phyloP scores from a whole-genome alignment of 139 green algal genomes.

The Volvox africanus region DNA sequence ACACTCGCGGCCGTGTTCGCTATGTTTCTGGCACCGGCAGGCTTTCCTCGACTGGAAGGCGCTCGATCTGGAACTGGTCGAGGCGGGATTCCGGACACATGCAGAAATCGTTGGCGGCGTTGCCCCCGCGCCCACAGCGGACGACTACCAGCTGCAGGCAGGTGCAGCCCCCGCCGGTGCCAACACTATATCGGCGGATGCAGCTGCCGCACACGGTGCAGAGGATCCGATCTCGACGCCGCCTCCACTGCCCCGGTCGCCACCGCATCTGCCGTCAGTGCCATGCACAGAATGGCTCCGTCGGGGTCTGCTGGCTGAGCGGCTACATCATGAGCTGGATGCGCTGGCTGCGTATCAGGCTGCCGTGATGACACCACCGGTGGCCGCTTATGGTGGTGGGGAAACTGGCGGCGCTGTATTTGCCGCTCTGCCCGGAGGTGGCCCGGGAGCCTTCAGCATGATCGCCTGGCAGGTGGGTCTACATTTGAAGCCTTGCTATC shows the following conservation, averaged over 20 bases:
- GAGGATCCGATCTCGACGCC: neutral
- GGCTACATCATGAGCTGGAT: conserved; percentile 63
- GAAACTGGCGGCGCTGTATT: neutral
- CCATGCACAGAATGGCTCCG: conserved; percentile 61
- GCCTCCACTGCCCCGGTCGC: neutral
- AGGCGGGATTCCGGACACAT: conserved; percentile 8
- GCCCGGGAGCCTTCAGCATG: conserved; percentile 36
- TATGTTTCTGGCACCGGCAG: neutral
- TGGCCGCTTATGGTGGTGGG: too few species aligned
- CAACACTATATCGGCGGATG: neutral
- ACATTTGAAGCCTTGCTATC: neutral
- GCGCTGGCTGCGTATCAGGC: conserved; percentile 61
- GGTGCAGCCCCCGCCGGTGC: neutral
- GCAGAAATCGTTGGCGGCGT: conserved; percentile 31
- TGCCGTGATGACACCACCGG: conserved; percentile 17
- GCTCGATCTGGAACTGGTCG: conserved; percentile 48
- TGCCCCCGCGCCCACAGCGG: neutral
- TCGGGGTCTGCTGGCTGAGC: conserved; percentile 65
- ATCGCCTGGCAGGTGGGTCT: conserved; percentile 34
- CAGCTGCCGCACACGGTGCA: neutral
- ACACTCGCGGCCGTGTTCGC: neutral
- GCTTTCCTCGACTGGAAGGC: conserved; percentile 66
- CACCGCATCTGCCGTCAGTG: conserved; percentile 21
- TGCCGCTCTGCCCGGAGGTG: neutral
- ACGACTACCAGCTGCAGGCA: conserved; percentile 18